phyloP scores from a whole-genome alignment of 495 filamentous ascomycete species.

The Penicillium alfredii region DNA sequence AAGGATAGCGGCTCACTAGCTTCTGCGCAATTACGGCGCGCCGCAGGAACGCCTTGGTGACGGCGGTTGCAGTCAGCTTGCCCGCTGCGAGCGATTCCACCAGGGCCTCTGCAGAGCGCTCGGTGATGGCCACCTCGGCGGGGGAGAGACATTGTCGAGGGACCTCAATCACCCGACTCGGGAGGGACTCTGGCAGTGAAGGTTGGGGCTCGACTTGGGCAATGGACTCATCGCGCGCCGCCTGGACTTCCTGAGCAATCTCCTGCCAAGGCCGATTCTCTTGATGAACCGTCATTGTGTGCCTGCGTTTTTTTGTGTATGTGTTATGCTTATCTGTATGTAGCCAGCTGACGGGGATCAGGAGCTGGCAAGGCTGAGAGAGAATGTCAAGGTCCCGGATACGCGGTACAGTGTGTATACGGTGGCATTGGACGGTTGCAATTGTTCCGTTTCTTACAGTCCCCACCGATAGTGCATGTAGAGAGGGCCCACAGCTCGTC shows the following conservation, averaged over 20 bases:
- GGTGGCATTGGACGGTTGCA: no score
- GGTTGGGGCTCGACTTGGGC: not conserved
- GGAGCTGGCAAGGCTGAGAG: no score
- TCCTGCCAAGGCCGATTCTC: not conserved
- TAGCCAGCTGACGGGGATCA: no score
- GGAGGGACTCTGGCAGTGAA: not conserved
- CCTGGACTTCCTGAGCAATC: constrained; percentile 1
- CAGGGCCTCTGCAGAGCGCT: not conserved
- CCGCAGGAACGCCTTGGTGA: constrained; percentile 41
- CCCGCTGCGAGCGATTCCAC: not conserved
- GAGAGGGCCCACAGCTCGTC: no score
- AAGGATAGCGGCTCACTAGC: no score
- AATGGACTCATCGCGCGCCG: not conserved
- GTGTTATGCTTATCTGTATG: no score
- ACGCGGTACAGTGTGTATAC: no score
- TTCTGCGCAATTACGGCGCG: constrained; percentile 42
- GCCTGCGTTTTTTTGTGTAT: no score
- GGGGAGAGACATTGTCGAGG: not conserved
- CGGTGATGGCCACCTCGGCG: not conserved
- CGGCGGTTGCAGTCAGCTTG: constrained; percentile 7
- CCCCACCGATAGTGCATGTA: no score
- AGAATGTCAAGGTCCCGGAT: no score
- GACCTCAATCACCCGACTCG: constrained; percentile 2
- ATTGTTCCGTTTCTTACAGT: no score
- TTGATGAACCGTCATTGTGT: constrained; percentile 1